A percentile compares a stretch with the other conserved stretches of the same genome.
phyloP scores from a whole-genome alignment of 768 basidiomycete species.

The Collybia sordida region DNA sequence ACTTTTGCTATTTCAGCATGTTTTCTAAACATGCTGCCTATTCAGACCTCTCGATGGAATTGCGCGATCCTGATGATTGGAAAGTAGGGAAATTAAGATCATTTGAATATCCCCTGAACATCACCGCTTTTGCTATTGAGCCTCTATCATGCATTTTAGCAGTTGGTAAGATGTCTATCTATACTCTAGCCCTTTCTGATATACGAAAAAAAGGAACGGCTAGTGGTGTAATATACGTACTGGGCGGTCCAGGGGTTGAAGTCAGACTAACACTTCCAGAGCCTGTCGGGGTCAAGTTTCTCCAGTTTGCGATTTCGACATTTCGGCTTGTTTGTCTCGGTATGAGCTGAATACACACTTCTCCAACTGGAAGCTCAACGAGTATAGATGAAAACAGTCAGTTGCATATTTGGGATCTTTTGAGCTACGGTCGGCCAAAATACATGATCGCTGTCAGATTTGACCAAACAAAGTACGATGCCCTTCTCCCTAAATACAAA shows the following conservation, averaged over 20 bases:
- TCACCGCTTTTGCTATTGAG: slow-evolving; percentile 56
- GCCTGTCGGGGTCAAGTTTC: slow-evolving; percentile 49
- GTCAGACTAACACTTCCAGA: slow-evolving; percentile 46
- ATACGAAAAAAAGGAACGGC: slow-evolving; percentile 50
- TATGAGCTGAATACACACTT: slow-evolving; percentile 24
- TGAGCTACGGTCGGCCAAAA: slow-evolving; percentile 50
- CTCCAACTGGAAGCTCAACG: slow-evolving; percentile 2
- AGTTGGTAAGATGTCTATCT: slow-evolving; percentile 38
- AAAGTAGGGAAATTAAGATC: slow-evolving; percentile 46
- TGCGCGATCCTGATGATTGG: slow-evolving; percentile 61
- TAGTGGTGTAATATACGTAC: slow-evolving; percentile 60
- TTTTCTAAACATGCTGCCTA: slow-evolving; percentile 38
- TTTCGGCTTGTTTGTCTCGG: slow-evolving; percentile 64
- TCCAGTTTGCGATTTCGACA: slow-evolving; percentile 58
- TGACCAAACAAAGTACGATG: slow-evolving; percentile 44
- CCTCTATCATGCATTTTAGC: slow-evolving; percentile 63
- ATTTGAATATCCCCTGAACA: slow-evolving; percentile 49
- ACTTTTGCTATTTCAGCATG: slow-evolving; percentile 24
- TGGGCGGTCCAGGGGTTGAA: slow-evolving; percentile 69
- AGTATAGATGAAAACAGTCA: slow-evolving; percentile 49
- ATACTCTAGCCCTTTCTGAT: slow-evolving; percentile 3
- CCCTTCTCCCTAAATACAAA: no score
- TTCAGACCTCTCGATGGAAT: slow-evolving; percentile 55
- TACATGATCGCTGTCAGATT: slow-evolving; percentile 48
- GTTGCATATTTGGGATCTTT: slow-evolving; percentile 63